Evolutionary conservation across 179 eudicot species (phyloP), one percentile per base, ranked within the genome.

Genomic region (Spinacia oleracea): DNA sequence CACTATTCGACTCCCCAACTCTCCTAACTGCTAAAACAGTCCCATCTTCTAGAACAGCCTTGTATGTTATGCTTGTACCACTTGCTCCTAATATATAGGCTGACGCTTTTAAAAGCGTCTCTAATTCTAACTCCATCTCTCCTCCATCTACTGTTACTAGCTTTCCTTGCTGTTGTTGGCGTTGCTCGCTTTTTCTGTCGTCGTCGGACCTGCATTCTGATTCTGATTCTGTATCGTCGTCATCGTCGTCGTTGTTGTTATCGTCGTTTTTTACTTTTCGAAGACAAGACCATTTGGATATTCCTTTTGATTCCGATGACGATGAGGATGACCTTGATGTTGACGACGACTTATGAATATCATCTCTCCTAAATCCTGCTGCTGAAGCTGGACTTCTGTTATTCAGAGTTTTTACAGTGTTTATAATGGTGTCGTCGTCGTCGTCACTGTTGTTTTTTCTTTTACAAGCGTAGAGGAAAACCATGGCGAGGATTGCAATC

Each of bases 41-140:
- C 23, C 97, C 97, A 50, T 95, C 97, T 23, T 91, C 97, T 46
- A 95, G 78, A 45, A 94, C 97, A 0, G 98, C 97, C 84, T 93
- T 94, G 84, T 94, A 94, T 86, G 89, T 86, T 55, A 95, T 95
- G 62, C 91, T 93, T 15, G 93, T 83, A 4, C 97, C 97, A 16
- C 90, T 89, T 32, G 95, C 97, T 0, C 98, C 97, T 59, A 95
- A 43, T 29, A 95, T 91, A 59, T 90, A 95, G 1, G 97, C 98
- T 29, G 98, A 90, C 50, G 98, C 97, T 83, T 89, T 95, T 14
- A 95, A 80, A 68, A 95, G 86, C 27, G 95, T 89, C 85, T 95
- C 98, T n/a, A 93, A 40, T 72, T 95, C 98, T 3, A 95, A 71
- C 80, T 89, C 92, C 11, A 58, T 89, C 25, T 77, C 83, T 34